phyloP scores from a whole-genome alignment of 2,329 filamentous ascomycete genomes.

The Lojkania enalia region DNA sequence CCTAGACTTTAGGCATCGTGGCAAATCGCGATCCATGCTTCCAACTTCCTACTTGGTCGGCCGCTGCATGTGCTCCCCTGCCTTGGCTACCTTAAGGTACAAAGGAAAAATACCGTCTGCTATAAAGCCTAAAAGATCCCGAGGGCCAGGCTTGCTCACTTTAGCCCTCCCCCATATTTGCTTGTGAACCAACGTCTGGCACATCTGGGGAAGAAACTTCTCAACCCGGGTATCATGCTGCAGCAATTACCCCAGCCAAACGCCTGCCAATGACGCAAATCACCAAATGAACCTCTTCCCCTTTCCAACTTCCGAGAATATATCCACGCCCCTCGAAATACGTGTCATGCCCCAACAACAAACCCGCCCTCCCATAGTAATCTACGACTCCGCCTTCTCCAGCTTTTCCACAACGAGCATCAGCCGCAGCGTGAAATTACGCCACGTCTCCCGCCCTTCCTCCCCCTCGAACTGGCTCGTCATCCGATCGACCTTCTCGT shows the following conservation, averaged over 20 bases:
- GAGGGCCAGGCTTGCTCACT: neutral
- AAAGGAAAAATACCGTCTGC: neutral
- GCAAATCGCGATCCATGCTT: conserved; percentile 8
- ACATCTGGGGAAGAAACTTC: conserved; percentile 1
- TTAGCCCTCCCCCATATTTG: conserved; percentile 1
- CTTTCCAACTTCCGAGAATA: too few relatives aligned
- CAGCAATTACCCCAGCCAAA: neutral
- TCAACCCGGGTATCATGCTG: conserved; percentile 7
- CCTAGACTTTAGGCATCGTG: conserved; percentile 17
- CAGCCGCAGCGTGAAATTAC: conserved; percentile 58
- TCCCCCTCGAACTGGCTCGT: conserved; percentile 50
- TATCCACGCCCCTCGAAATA: too few relatives aligned
- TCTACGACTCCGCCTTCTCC: conserved; percentile 25
- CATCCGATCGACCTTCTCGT: conserved; percentile 59
- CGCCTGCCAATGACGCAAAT: conserved; percentile 4
- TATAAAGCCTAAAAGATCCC: conserved; percentile 7
- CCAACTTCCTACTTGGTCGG: conserved; percentile 9
- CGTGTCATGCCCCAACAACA: too few relatives aligned
- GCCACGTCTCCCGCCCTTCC: conserved; percentile 51
- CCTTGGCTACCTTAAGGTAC: neutral
- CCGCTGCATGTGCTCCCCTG: conserved; percentile 1
- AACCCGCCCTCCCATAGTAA: too few relatives aligned
- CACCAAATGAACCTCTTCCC: too few relatives aligned
- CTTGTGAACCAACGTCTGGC: neutral
- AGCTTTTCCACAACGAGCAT: conserved; percentile 56